Conservation (phyloP, 2,329 filamentous ascomycete genomes). For the Venturia aucupariae region DNA sequence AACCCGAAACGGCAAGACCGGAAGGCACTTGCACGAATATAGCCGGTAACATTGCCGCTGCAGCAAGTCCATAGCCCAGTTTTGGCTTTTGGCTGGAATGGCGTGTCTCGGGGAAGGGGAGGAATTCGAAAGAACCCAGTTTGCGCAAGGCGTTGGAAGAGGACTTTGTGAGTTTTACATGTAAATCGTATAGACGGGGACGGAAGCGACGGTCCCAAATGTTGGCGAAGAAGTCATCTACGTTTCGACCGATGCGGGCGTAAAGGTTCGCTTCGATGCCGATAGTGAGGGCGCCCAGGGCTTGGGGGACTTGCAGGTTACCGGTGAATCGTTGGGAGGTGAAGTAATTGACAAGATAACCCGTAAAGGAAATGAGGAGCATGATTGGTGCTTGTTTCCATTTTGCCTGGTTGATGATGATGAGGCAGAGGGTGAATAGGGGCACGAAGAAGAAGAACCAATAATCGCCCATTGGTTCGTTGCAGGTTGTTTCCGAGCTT, state of each 20-base stretch:
- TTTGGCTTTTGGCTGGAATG: neutral
- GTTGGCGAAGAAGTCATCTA: slow-evolving; percentile 48
- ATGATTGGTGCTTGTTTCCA: slow-evolving; percentile 70
- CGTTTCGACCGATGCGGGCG: slow-evolving; percentile 53
- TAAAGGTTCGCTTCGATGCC: slow-evolving; percentile 74
- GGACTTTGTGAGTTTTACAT: slow-evolving; percentile 21
- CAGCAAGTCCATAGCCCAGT: slow-evolving; percentile 64
- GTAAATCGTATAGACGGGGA: slow-evolving; percentile 25
- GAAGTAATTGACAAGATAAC: slow-evolving; percentile 70
- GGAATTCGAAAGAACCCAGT: slow-evolving; percentile 6
- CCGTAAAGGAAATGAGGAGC: slow-evolving; percentile 62
- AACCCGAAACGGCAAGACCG: slow-evolving; percentile 49
- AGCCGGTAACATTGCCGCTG: slow-evolving; percentile 74
- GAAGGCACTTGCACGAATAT: slow-evolving; percentile 65
- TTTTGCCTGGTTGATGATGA: slow-evolving; percentile 73
- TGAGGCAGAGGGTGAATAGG: slow-evolving; percentile 62
- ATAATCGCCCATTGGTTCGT: slow-evolving; percentile 39
- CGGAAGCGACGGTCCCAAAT: slow-evolving; percentile 44
- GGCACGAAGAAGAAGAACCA: slow-evolving; percentile 65
- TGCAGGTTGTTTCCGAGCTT: slow-evolving; percentile 35
- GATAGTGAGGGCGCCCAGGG: slow-evolving; percentile 65
- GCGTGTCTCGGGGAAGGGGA: slow-evolving; percentile 19
- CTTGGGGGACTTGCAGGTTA: slow-evolving; percentile 68
- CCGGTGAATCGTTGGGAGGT: slow-evolving; percentile 55
- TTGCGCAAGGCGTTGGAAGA: slow-evolving; percentile 21